Evolutionary conservation across 805 yeast species (phyloP).

Genomic region (Metschnikowia arizonensis): DNA sequence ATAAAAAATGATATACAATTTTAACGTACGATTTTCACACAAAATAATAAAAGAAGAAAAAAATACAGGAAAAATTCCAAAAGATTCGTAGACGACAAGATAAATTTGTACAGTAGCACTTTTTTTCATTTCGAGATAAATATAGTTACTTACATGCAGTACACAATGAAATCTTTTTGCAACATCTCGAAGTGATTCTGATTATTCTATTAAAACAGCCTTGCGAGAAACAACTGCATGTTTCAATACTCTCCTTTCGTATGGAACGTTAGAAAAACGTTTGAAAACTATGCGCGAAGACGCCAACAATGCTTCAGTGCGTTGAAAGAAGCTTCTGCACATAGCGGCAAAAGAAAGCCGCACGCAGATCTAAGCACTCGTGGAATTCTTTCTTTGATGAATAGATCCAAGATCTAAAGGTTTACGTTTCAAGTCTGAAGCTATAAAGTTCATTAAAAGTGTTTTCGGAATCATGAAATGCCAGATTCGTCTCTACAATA

Average conservation of each 20-base stretch:
- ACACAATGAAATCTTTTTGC: too few relatives aligned
- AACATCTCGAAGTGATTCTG: too few relatives aligned
- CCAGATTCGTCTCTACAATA: not conserved
- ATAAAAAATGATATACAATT: too few relatives aligned
- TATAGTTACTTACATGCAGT: too few relatives aligned
- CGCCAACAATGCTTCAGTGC: slow-evolving; percentile 3
- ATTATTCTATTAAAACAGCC: not conserved
- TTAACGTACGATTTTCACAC: too few relatives aligned
- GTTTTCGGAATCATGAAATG: not conserved
- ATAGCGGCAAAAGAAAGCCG: slow-evolving; percentile 2
- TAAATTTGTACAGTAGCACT: too few relatives aligned
- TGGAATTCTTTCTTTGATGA: not conserved
- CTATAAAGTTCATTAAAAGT: not conserved
- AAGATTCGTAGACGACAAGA: too few relatives aligned
- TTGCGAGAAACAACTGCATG: not conserved
- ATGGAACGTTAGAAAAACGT: not conserved
- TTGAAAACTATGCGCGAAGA: not conserved
- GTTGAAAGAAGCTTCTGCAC: slow-evolving; percentile 5
- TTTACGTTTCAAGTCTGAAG: not conserved
- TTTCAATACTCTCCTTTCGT: not conserved
- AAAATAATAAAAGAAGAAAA: too few relatives aligned
- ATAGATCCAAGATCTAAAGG: too few relatives aligned
- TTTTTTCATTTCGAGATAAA: too few relatives aligned
- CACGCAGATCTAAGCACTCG: not conserved
- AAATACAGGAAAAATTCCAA: too few relatives aligned